phyloP scores from a whole-genome alignment of 257 asterid genomes.

The Salvia hispanica region DNA sequence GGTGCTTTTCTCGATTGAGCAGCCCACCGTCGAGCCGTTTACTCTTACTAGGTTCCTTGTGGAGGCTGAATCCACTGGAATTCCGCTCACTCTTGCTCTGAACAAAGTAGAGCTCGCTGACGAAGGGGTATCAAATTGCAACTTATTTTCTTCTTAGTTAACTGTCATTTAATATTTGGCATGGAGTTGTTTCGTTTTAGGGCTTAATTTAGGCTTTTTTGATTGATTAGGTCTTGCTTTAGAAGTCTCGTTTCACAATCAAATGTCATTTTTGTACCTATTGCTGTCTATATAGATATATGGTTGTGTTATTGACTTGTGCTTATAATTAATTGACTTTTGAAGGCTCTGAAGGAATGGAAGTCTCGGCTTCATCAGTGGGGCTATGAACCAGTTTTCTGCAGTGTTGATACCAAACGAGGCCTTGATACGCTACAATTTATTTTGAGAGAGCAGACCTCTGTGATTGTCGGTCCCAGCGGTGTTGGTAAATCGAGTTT shows the following conservation, averaged over 20 bases:
- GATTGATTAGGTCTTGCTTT: not conserved
- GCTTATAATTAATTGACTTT: slow-evolving; percentile 25
- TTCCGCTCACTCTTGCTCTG: slow-evolving; percentile 79
- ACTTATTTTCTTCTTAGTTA: too few relatives aligned
- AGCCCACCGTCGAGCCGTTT: slow-evolving; percentile 76
- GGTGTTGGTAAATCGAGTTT: slow-evolving; percentile 98
- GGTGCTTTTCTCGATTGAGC: slow-evolving; percentile 77
- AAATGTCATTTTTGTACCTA: not conserved
- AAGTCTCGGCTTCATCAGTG: slow-evolving; percentile 74
- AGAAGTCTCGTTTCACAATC: not conserved
- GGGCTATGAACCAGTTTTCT: slow-evolving; percentile 85
- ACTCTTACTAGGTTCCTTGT: slow-evolving; percentile 86
- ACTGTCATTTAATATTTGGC: too few relatives aligned
- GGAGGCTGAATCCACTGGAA: slow-evolving; percentile 92
- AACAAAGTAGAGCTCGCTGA: slow-evolving; percentile 82
- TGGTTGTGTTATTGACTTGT: slow-evolving; percentile 27
- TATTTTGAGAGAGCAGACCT: slow-evolving; percentile 74
- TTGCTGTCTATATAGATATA: slow-evolving; percentile 20
- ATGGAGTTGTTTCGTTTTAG: not conserved
- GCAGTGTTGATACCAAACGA: slow-evolving; percentile 70
- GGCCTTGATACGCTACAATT: slow-evolving; percentile 81
- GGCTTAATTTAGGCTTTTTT: not conserved
- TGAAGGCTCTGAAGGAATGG: slow-evolving; percentile 70
- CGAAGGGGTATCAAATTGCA: slow-evolving; percentile 50
- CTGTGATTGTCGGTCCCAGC: slow-evolving; percentile 93